Conservation (phyloP, 2,329 filamentous ascomycete genomes). For the Ascocoryne sarcoides region DNA sequence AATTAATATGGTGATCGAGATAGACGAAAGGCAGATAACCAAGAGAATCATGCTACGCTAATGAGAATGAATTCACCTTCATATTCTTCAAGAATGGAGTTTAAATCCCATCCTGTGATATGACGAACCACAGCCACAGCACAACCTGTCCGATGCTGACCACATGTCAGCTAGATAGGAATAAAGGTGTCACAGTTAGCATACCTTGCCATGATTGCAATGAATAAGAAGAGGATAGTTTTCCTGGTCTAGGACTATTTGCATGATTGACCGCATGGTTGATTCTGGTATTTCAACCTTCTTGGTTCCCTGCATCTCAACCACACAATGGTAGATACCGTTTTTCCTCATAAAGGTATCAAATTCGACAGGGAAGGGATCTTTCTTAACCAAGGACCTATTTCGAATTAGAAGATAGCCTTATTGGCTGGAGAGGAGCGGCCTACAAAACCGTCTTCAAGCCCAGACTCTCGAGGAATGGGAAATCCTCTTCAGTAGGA, state of each 20-base stretch:
- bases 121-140: conserved; percentile 75
- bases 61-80: no score
- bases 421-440: no score
- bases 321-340: conserved; percentile 62
- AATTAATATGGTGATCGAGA: conserved; percentile 38
- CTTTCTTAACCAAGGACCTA: conserved; percentile 56
- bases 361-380: conserved; percentile 45
- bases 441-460: conserved; percentile 74
- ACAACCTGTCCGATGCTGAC: conserved; percentile 77
- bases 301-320: conserved; percentile 84
- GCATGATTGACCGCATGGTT: conserved; percentile 63
- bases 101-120: conserved; percentile 56
- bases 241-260: conserved; percentile 58
- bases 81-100: conserved; percentile 65
- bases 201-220: conserved; percentile 82
- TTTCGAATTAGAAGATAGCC: conserved; percentile 10
- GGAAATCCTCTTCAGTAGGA: conserved; percentile 61
- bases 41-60: neutral
- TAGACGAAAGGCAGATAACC: conserved; percentile 31
- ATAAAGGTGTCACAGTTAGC: neutral
- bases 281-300: conserved; percentile 59
- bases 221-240: conserved; percentile 81
- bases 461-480: conserved; percentile 56
- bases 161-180: neutral
- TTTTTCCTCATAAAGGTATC: conserved; percentile 54